Evolutionary conservation across 768 basidiomycete species (phyloP), one percentile per base, ranked within the genome.

Genomic region (Lactarius sp.): DNA sequence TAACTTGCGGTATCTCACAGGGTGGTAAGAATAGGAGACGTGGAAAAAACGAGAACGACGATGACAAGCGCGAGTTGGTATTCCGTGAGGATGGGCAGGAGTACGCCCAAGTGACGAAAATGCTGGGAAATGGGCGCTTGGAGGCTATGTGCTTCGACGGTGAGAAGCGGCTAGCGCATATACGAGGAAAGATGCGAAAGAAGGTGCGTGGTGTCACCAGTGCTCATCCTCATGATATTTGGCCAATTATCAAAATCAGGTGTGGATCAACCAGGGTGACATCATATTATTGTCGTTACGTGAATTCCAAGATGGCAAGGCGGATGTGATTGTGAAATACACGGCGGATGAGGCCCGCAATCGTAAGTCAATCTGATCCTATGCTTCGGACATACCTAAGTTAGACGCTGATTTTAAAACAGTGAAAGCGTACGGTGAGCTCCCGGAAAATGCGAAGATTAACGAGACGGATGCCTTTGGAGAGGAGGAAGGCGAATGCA

Each of bases 31-130:
- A 98, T 80, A 85, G 96, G 78, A 85, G 97, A 84, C 84, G 97
- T 79, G 97, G 97, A 83, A 99, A 99, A 85, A 98, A 98, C 78
- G 96, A 99, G 80, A 97, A 96, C 78, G 97, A 98, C 60, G 91
- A 92, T 70, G 92, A 97, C 80, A 98, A 98, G 82, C 90, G 97
- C 70, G 97, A 99, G 76, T 84, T 98, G 61, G 94, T 98, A 46
- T 98, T 98, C 82, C 89, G 92, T 71, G 96, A 98, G 76, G 97
- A 98, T 72, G 96, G 96, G 7, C 97, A 99, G 77, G 94, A 98
- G 76, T 99, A 99, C 75, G 97, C 94, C 16, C 97, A 98, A 75
- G 97, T 98, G 56, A 87, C 79, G 59, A 99, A 98, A 80, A 99
- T 99, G 97, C 82, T 99, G 49, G 97, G 97, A 36, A 99, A 99